These are phyloP conservation scores for Teunomyces atbi DNA, from an alignment of 805 yeast species.

Conservation along the genomic window DNA sequence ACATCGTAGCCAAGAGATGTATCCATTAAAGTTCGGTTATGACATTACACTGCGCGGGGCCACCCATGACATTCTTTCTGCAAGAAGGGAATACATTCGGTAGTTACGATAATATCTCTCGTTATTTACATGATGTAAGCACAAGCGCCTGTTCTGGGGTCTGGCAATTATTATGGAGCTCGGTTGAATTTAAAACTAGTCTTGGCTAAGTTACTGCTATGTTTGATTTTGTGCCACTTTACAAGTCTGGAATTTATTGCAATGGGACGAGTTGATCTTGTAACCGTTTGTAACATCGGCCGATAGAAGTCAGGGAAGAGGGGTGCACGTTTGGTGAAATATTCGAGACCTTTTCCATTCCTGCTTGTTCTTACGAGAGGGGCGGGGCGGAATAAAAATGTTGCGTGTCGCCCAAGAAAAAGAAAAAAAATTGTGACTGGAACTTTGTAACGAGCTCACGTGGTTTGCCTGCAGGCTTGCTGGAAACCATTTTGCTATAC, in stretches of 20 bases:
- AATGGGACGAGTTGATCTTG: background rate
- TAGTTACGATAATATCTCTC: background rate
- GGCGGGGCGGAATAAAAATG: background rate
- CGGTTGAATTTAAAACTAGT: no score
- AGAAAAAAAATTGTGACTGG: no score
- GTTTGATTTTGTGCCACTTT: no score
- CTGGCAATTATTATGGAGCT: no score
- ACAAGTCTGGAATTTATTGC: background rate
- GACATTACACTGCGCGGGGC: background rate
- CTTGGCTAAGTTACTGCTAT: no score
- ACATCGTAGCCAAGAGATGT: conserved; percentile 1
- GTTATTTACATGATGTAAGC: no score
- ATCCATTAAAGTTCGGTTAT: background rate
- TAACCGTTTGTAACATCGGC: background rate
- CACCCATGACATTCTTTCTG: background rate
- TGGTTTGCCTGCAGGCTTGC: background rate
- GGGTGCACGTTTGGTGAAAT: background rate
- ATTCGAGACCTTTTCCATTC: background rate
- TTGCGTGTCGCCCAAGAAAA: no score
- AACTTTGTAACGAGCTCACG: no score
- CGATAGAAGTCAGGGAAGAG: background rate
- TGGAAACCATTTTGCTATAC: background rate
- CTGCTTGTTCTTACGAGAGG: background rate
- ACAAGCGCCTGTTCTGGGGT: no score
- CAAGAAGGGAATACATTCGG: no score